Percentiles rank a stretch among this genome's conserved stretches.
Evolutionary conservation across 169 alveolate genomes (phyloP).

Genomic region (Eimeria falciformis): DNA sequence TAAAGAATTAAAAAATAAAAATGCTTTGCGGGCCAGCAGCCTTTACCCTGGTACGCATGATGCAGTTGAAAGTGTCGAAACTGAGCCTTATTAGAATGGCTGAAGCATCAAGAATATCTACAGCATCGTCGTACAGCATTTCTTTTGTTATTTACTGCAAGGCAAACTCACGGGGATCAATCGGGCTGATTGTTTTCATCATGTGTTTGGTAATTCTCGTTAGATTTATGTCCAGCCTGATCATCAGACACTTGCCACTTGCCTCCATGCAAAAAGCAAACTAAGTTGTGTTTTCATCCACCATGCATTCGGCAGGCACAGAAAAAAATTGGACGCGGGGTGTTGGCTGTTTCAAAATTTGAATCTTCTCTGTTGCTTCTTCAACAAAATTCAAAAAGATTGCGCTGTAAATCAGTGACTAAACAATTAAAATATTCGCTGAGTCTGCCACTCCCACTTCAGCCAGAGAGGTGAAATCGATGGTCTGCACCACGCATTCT

Average conservation of each 20-base stretch:
- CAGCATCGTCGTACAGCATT: not conserved
- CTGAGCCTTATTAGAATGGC: not conserved
- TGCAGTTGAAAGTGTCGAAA: not conserved
- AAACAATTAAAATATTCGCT: not conserved
- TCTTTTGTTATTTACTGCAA: not conserved
- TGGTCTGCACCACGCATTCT: not conserved
- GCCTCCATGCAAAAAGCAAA: not conserved
- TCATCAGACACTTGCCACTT: not conserved
- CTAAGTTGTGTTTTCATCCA: not conserved
- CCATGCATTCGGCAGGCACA: constrained; percentile 21
- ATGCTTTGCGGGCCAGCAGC: not conserved
- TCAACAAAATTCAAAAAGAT: not conserved
- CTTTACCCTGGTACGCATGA: not conserved
- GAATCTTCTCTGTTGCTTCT: constrained; percentile 20
- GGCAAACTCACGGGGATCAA: not conserved
- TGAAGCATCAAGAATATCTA: not conserved
- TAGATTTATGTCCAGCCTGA: not conserved
- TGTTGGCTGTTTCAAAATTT: not conserved
- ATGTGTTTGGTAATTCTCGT: constrained; percentile 3
- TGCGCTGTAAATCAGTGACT: not conserved
- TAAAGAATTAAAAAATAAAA: not conserved
- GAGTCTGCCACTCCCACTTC: not conserved
- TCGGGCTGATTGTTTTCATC: not conserved
- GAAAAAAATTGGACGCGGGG: not conserved
- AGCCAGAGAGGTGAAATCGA: not conserved